Conservation (phyloP, 371 early-diverging fungal species). For the Saksenaea oblongispora region DNA sequence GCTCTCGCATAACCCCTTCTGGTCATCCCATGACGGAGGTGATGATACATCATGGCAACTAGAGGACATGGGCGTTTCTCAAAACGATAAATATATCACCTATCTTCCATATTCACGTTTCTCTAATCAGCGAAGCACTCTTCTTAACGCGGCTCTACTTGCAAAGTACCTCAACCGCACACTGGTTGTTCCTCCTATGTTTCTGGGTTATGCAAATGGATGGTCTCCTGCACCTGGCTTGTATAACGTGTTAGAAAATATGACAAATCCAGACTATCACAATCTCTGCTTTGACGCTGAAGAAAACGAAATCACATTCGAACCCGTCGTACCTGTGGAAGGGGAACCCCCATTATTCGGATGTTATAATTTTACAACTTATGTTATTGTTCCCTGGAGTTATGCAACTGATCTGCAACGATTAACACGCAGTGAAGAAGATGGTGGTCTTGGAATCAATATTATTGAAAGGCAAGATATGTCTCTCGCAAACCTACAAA, state of each 20-base stretch:
- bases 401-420: slow-evolving; percentile 26
- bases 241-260: slow-evolving; percentile 21
- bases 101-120: slow-evolving; percentile 54
- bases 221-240: slow-evolving; percentile 36
- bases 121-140: slow-evolving; percentile 49
- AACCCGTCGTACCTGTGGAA: slow-evolving; percentile 12
- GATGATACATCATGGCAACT: neutral
- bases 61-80: neutral
- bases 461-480: slow-evolving; percentile 29
- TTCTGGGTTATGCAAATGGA: slow-evolving; percentile 47
- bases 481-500: slow-evolving; percentile 16
- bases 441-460: slow-evolving; percentile 26
- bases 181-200: slow-evolving; percentile 35
- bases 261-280: slow-evolving; percentile 25
- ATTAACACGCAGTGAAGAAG: slow-evolving; percentile 15
- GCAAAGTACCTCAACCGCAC: slow-evolving; percentile 35
- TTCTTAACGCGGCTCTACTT: slow-evolving; percentile 50
- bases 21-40: neutral
- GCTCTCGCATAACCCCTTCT: neutral
- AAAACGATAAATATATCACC: slow-evolving; percentile 34
- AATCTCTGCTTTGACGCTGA: slow-evolving; percentile 20
- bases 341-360: slow-evolving; percentile 20
- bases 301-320: slow-evolving; percentile 8
- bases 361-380: slow-evolving; percentile 28
- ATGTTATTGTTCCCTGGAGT: slow-evolving; percentile 28